Percentiles rank a stretch among this genome's conserved stretches.
Evolutionary conservation across 805 yeast genomes (phyloP).

Genomic region (Teunomyces funiuensis): DNA sequence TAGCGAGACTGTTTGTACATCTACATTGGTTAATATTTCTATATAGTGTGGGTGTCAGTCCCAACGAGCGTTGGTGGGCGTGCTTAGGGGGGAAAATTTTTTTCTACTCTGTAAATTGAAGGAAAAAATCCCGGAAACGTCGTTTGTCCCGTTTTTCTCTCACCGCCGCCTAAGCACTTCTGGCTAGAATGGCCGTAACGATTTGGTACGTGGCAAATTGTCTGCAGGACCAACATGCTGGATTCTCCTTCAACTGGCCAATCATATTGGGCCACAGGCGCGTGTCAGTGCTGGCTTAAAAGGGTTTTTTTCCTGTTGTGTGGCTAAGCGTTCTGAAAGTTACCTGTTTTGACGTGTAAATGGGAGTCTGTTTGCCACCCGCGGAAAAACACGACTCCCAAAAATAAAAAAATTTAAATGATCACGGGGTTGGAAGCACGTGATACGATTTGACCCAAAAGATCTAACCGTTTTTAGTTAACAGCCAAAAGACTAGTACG

Average conservation of each 20-base stretch:
- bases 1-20: too few species aligned
- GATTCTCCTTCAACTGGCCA: neutral
- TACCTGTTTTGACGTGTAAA: slow-evolving; percentile 1
- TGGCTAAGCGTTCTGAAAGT: neutral
- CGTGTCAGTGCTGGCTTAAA: slow-evolving; percentile 6
- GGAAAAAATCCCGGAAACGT: slow-evolving; percentile 17
- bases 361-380: slow-evolving; percentile 1
- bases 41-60: neutral
- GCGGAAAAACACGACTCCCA: neutral
- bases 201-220: neutral
- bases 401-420: neutral
- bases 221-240: neutral
- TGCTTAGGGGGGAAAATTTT: slow-evolving; percentile 2
- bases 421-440: neutral
- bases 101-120: neutral
- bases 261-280: slow-evolving; percentile 2
- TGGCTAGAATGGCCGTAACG: neutral
- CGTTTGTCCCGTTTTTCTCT: slow-evolving; percentile 18
- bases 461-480: neutral
- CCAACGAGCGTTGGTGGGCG: neutral
- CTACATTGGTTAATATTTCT: neutral
- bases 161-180: neutral
- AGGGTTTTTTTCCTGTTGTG: neutral
- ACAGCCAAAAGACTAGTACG: neutral
- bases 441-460: neutral